Percentiles rank a stretch among this genome's conserved stretches.
These are phyloP conservation scores for Calonectria honghensis DNA, from an alignment of 2,329 filamentous ascomycete genomes.

Conservation along the genomic window DNA sequence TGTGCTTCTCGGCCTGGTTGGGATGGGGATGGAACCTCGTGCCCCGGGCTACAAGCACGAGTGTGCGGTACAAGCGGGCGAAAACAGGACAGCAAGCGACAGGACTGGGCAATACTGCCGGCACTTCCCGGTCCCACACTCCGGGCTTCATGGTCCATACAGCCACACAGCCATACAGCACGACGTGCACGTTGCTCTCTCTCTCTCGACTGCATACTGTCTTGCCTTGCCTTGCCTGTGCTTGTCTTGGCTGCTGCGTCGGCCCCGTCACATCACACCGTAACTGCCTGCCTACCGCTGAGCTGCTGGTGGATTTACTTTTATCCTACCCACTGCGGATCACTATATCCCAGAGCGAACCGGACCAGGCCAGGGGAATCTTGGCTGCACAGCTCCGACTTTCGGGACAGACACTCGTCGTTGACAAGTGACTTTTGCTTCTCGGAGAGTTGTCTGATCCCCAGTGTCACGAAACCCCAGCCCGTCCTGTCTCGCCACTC, in stretches of 20 bases:
- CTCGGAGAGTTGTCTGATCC: conserved; percentile 26
- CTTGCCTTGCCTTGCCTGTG: conserved; percentile 4
- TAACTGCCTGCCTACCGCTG: background rate
- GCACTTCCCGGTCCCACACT: conserved; percentile 42
- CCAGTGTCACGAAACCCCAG: conserved; percentile 10
- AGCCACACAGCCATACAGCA: background rate
- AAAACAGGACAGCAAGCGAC: conserved; percentile 12
- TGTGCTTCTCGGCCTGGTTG: conserved; percentile 31
- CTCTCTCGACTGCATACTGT: conserved; percentile 2
- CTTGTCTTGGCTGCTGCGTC: conserved; percentile 10
- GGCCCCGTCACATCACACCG: conserved; percentile 18
- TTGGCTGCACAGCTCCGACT: conserved; percentile 22
- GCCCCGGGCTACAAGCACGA: conserved; percentile 4
- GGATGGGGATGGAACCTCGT: conserved; percentile 13
- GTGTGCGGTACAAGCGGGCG: background rate
- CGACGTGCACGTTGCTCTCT: background rate
- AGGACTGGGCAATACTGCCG: conserved; percentile 37
- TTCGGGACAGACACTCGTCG: conserved; percentile 8
- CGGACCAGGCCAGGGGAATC: background rate
- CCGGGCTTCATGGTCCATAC: conserved; percentile 13
- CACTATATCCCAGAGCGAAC: background rate
- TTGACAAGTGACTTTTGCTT: conserved; percentile 7
- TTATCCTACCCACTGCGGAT: conserved; percentile 19
- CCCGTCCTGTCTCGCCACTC: background rate
- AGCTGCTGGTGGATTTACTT: conserved; percentile 37